Conservation (phyloP, 2,329 filamentous ascomycete genomes). For the Fusarium compactum region DNA sequence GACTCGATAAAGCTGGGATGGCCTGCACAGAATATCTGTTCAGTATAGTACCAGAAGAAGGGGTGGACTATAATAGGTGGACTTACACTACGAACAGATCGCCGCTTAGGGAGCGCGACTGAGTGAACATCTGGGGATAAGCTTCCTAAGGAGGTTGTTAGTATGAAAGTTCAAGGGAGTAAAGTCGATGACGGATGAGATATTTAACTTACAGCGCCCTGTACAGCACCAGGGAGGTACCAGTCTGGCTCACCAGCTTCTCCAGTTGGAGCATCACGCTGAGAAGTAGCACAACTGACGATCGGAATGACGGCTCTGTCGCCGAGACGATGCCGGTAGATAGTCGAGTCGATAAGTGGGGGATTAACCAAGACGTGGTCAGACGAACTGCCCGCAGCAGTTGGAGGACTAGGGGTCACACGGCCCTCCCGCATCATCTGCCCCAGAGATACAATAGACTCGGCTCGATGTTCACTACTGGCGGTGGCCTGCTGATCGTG, state of each 20-base stretch:
- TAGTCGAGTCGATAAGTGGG: not conserved
- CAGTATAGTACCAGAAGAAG: not conserved
- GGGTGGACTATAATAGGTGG: no score
- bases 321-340: no score
- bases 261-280: not conserved
- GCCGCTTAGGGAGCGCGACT: not conserved
- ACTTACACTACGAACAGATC: conserved; percentile 8
- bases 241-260: not conserved
- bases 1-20: not conserved
- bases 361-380: not conserved
- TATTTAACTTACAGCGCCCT: conserved; percentile 10
- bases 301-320: not conserved
- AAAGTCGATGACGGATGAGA: not conserved
- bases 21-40: not conserved
- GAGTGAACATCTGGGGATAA: not conserved
- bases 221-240: conserved; percentile 9
- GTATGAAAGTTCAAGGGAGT: not conserved
- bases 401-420: not conserved
- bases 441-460: not conserved
- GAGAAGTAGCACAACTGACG: not conserved
- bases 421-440: not conserved
- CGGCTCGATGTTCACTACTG: not conserved
- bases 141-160: conserved; percentile 7
- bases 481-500: not conserved
- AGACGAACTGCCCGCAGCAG: not conserved